A percentile compares a stretch with the other conserved stretches of the same genome.
These are phyloP conservation scores for Lotmaria passim DNA, from an alignment of 208 protist species.

Conservation along the genomic window DNA sequence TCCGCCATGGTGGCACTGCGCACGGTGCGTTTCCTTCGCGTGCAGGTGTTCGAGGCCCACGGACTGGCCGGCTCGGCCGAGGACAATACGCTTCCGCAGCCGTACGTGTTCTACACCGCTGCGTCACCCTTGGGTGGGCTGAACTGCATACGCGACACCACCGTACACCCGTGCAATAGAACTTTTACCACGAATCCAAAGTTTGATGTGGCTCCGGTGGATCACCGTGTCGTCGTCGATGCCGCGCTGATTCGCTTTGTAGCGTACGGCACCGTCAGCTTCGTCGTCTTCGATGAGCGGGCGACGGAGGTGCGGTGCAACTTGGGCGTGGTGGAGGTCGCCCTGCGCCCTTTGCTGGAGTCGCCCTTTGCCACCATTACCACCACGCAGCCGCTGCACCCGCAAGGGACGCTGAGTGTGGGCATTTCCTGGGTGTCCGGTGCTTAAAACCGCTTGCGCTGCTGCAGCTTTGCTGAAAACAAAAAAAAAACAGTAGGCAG, in stretches of 20 bases:
- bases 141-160: constrained; percentile 74
- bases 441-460: constrained; percentile 1
- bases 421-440: constrained; percentile 79
- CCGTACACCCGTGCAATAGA: constrained; percentile 53
- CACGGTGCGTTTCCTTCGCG: constrained; percentile 59
- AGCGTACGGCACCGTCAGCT: constrained; percentile 61
- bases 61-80: constrained; percentile 34
- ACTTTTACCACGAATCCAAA: constrained; percentile 55
- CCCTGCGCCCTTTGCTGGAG: constrained; percentile 64
- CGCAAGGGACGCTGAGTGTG: constrained; percentile 68
- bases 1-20: constrained; percentile 74
- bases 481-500: too few species aligned
- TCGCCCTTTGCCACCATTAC: constrained; percentile 67
- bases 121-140: constrained; percentile 39
- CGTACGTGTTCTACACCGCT: constrained; percentile 89
- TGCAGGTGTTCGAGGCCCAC: constrained; percentile 74
- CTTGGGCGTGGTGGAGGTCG: constrained; percentile 71
- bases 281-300: constrained; percentile 84
- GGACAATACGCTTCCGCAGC: constrained; percentile 44
- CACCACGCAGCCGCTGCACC: constrained; percentile 63
- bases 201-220: constrained; percentile 72
- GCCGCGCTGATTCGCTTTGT: constrained; percentile 67
- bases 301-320: constrained; percentile 69
- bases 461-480: too few species aligned
- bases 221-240: constrained; percentile 82